These are phyloP conservation scores for Diaporthe vexans DNA, from an alignment of 2,329 filamentous ascomycete genomes.

Conservation along the genomic window DNA sequence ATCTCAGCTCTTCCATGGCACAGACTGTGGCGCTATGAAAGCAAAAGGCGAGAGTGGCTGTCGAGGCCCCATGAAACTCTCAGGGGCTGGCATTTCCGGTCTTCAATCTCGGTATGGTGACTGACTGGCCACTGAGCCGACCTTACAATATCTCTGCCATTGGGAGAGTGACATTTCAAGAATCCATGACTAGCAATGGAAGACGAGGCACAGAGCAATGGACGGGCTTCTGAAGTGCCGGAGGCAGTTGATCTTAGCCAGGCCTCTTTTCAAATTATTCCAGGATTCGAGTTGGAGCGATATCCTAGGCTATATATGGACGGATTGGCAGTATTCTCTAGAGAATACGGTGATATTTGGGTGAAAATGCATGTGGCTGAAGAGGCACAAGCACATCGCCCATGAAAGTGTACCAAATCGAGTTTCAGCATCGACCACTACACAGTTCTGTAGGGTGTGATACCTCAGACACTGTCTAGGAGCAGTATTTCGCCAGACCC, in stretches of 20 bases:
- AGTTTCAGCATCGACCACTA: not conserved
- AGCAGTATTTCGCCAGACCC: not conserved
- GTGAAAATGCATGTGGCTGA: not conserved
- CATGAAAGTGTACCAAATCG: not conserved
- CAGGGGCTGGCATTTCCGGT: not conserved
- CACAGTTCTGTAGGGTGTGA: not conserved
- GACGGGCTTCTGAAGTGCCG: not conserved
- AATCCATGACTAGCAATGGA: not conserved
- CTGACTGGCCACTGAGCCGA: not conserved
- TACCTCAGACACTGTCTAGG: too few relatives aligned
- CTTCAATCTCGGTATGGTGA: not conserved
- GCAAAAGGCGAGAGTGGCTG: not conserved
- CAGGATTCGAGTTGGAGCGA: not conserved
- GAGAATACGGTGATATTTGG: too few relatives aligned
- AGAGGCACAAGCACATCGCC: not conserved
- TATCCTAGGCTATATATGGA: too few relatives aligned
- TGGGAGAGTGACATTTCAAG: not conserved
- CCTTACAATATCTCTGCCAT: not conserved
- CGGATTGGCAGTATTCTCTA: too few relatives aligned
- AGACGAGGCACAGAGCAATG: not conserved
- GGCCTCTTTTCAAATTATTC: not conserved
- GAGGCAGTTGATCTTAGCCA: too few relatives aligned
- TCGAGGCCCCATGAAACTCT: not conserved
- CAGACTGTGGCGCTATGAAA: too few relatives aligned
- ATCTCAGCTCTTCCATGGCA: not conserved